Conservation (phyloP, 1,139 yeast species). For the Magnusiomyces magnusii region DNA sequence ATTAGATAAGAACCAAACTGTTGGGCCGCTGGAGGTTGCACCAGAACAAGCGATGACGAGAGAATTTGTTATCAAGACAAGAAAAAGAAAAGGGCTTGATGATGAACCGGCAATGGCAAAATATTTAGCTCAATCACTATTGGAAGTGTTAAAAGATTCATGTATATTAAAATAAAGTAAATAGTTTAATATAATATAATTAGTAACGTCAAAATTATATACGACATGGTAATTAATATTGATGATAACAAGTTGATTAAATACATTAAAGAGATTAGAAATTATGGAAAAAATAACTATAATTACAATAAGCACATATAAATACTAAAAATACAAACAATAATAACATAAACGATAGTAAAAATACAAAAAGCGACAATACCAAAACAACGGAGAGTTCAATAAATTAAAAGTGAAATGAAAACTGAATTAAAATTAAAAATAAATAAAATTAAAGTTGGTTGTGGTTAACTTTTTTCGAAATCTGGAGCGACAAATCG, state of each 20-base stretch:
- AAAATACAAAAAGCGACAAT: no score
- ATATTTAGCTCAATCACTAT: conserved; percentile 58
- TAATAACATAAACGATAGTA: no score
- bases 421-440: no score
- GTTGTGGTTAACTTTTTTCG: not conserved
- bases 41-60: conserved; percentile 64
- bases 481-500: not conserved
- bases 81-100: conserved; percentile 68
- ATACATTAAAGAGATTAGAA: no score
- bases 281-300: no score
- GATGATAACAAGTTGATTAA: no score
- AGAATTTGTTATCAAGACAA: conserved; percentile 82
- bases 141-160: conserved; percentile 44
- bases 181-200: not conserved
- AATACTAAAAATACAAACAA: no score
- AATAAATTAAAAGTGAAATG: not conserved
- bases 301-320: no score
- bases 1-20: conserved; percentile 51
- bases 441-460: not conserved
- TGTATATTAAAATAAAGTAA: conserved; percentile 35
- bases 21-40: conserved; percentile 73
- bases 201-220: no score
- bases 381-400: not conserved
- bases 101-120: conserved; percentile 70
- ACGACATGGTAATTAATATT: no score